These are phyloP conservation scores for Blastocystis sp. DNA, from an alignment of 352 stramenopile species.

Conservation along the genomic window DNA sequence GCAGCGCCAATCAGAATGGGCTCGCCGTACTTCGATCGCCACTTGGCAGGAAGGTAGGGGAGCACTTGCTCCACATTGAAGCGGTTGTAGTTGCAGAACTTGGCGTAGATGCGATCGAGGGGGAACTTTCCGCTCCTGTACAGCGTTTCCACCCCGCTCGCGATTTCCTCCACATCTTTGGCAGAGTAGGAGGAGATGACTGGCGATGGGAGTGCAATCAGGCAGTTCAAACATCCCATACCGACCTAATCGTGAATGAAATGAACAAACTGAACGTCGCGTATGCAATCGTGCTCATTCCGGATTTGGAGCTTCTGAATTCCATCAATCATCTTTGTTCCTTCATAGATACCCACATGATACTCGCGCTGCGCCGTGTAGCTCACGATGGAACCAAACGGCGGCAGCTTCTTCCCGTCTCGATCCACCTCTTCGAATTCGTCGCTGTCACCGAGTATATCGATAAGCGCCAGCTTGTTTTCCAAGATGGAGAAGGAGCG, in stretches of 20 bases:
- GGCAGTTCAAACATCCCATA: constrained; percentile 39
- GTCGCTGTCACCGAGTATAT: constrained; percentile 28
- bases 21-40: constrained; percentile 42
- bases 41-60: constrained; percentile 46
- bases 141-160: constrained; percentile 11
- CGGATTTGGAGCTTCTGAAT: constrained; percentile 60
- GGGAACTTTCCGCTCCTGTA: constrained; percentile 20
- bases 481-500: constrained; percentile 51
- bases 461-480: constrained; percentile 40
- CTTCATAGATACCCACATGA: constrained; percentile 14
- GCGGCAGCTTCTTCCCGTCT: constrained; percentile 26
- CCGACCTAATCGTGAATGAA: constrained; percentile 7
- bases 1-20: constrained; percentile 28
- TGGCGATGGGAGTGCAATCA: background rate
- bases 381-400: constrained; percentile 22
- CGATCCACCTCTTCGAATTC: constrained; percentile 52
- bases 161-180: constrained; percentile 16
- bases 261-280: constrained; percentile 3
- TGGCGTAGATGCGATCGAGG: constrained; percentile 33
- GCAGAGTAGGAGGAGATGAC: constrained; percentile 6
- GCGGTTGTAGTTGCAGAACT: constrained; percentile 43
- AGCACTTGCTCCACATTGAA: constrained; percentile 66
- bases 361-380: constrained; percentile 47
- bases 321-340: constrained; percentile 56
- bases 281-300: constrained; percentile 66